Conservation (phyloP, 2,329 filamentous ascomycete species). For the Epichloe uncinata region DNA sequence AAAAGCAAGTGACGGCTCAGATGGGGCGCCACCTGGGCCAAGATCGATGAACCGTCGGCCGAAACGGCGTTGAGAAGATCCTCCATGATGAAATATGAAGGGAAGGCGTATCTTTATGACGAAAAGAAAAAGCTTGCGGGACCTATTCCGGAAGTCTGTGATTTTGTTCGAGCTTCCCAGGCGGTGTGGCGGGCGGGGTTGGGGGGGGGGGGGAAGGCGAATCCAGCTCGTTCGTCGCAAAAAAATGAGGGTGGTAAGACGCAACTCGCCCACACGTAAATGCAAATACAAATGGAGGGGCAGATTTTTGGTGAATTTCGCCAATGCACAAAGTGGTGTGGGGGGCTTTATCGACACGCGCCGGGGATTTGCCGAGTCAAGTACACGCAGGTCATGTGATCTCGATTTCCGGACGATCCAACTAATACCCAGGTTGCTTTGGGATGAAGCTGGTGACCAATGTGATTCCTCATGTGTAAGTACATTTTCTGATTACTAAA, state of each 20-base stretch:
- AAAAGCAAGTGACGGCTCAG: slow-evolving; percentile 96
- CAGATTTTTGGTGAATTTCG: slow-evolving; percentile 30
- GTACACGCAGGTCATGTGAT: slow-evolving; percentile 23
- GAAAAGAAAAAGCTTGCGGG: background rate
- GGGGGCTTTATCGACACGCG: slow-evolving; percentile 14
- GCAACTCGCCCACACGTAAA: slow-evolving; percentile 7
- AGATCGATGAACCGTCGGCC: slow-evolving; percentile 62
- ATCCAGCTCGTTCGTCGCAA: slow-evolving; percentile 3
- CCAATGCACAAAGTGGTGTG: slow-evolving; percentile 25
- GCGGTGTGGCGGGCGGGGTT: background rate
- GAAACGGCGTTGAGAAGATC: slow-evolving; percentile 36
- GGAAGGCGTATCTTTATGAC: background rate
- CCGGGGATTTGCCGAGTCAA: slow-evolving; percentile 21
- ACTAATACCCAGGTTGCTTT: background rate
- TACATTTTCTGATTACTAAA: background rate
- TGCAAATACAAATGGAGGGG: slow-evolving; percentile 23
- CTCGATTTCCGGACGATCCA: background rate
- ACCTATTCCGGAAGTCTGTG: background rate
- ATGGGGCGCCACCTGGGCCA: slow-evolving; percentile 79
- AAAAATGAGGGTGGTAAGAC: slow-evolving; percentile 1
- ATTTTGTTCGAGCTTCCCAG: background rate
- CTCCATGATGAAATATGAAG: slow-evolving; percentile 19
- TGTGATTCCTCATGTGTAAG: background rate
- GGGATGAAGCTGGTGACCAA: background rate
- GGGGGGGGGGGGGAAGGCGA: background rate